These are phyloP conservation scores for Chrysoporthe austroafricana DNA, from an alignment of 2,329 filamentous ascomycete genomes.

Conservation along the genomic window DNA sequence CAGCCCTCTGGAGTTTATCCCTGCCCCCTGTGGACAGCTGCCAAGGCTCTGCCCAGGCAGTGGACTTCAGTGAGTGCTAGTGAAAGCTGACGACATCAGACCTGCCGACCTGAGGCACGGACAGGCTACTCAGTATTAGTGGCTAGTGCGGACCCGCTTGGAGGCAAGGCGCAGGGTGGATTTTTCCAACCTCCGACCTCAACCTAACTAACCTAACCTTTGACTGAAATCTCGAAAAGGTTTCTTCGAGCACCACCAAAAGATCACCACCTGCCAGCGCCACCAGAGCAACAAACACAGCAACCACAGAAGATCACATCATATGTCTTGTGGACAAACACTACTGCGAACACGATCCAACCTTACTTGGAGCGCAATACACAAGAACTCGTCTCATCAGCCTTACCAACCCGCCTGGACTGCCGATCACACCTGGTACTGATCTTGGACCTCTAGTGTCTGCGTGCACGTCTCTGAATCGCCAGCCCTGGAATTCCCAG, in stretches of 20 bases:
- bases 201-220: slow-evolving; percentile 11
- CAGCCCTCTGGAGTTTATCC: background rate
- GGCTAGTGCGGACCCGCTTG: slow-evolving; percentile 9
- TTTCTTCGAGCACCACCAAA: slow-evolving; percentile 13
- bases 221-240: slow-evolving; percentile 14
- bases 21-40: background rate
- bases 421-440: background rate
- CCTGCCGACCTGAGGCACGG: background rate
- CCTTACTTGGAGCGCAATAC: background rate
- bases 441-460: slow-evolving; percentile 1
- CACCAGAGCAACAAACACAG: background rate
- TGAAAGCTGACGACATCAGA: background rate
- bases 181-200: slow-evolving; percentile 15
- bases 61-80: background rate
- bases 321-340: background rate
- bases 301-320: background rate
- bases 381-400: background rate
- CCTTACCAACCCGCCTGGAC: background rate
- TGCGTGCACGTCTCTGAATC: background rate
- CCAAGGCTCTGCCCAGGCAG: background rate
- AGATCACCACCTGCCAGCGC: slow-evolving; percentile 8
- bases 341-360: background rate
- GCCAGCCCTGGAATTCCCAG: background rate
- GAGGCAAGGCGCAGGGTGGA: slow-evolving; percentile 7
- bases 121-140: background rate